Evolutionary conservation across 345 rosid genomes (phyloP), one percentile per base, ranked within the genome.

Genomic region (Excoecaria cochinchinensis): DNA sequence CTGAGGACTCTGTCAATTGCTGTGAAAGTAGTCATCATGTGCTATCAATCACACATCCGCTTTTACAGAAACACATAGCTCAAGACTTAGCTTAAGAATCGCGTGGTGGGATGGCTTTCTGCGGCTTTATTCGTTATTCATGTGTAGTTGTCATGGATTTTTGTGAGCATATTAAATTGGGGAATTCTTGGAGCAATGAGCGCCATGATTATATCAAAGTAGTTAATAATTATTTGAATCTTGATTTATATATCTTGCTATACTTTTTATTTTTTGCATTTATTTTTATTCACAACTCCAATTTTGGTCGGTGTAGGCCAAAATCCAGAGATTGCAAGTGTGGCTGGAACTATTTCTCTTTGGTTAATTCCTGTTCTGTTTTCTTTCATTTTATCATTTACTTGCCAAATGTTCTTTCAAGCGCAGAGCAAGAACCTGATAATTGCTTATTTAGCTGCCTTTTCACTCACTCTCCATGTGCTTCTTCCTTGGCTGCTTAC

Each of bases 341-440:
- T 85, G 19, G 85, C 92, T 10, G 85, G 83, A 57, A 55, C 24
- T 15, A 86, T 93, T 42, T 76, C 90, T 39, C 62, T 73, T 17
- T 89, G 92, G 92, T 71, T 89, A 44, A 84, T 91, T 46, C 86
- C 90, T 11, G 73, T 89, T 9, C 25, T 82, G 72, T 82, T 86
- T 39, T 71, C 92, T 21, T 87, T 76, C 70, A 69, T 86, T 13
- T 9, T 69, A 19, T 89, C 91, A 0, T 90, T 73, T 56, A 91
- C 93, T 74, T 90, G 95, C 84, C 97, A 93, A 80, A 88, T 88
- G 90, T 91, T 86, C 76, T 85, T 93, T 39, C 95, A 93, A 81
- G 89, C 95, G 7, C 95, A 91, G 81, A 89, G 93, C 88, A 91
- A 86, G 85, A 93, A 91, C 85, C 69, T 53, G 71, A 86, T 93